Base-by-base conservation (phyloP, 106 monocot species). In the Xerophyta viscosa region DNA sequence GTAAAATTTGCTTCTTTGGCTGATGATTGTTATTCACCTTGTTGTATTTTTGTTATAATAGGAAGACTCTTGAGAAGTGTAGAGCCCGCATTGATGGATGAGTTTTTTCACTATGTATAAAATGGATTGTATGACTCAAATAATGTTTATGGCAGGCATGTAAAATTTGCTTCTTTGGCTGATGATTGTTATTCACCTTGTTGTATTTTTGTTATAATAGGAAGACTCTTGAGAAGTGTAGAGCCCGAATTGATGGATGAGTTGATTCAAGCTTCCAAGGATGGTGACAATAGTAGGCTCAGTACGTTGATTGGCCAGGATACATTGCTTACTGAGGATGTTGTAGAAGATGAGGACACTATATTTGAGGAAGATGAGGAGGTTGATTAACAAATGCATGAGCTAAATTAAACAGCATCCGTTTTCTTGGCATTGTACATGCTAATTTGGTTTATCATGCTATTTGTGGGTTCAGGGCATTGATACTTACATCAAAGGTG, bases 241-340 rank as follows among this genome's bases (percentile, higher is more conserved):
- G 42, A 86, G 56, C 98, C 86, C 33, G 90, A 99, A 36, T 64
- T 99, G 74, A 82, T 99, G 86, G 86, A 86, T 72, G 71, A 59
- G 66, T 54, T 99, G 58, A 80, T 99, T 62, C 72, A 77, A 55
- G 82, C 90, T 57, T 86, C 77, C n/a, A 99, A 80, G 72, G 90
- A 86, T 45, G 75, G 82, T 37, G 86, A 99, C 48, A 64, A 43
- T 31, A 64, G 37, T 50, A 83, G 46, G 48, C 18, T 99, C 47
- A 61, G 57, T 37, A 57, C 65, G 62, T 66, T 86, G 37, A 48
- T 50, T 46, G 43, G 74, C 39, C 60, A 28, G 41, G 46, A 60
- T 60, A 56, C 66, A 20, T 56, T 19, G 54, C 43, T 69, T 36
- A 45, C 26, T 41, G 67, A 84, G 48, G 74, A 67, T 54, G 72